phyloP scores from a whole-genome alignment of 768 basidiomycete genomes.

The Pleurotus tuoliensis region DNA sequence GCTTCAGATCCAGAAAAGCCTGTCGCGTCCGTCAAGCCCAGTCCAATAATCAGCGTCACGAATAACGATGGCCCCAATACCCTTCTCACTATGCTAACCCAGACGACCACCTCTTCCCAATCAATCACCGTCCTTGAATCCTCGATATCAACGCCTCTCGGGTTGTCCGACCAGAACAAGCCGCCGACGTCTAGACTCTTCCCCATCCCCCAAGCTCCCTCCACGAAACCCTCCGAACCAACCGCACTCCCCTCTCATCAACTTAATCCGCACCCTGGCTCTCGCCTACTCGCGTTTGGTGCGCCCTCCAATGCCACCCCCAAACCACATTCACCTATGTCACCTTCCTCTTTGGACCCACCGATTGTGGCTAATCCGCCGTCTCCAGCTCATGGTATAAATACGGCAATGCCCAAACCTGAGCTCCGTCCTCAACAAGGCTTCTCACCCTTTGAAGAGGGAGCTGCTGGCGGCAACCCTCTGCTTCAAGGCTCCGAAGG shows the following conservation, averaged over 20 bases:
- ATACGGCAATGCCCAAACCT: slow-evolving; percentile 18
- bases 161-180: background rate
- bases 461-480: slow-evolving; percentile 21
- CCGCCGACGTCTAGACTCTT: slow-evolving; percentile 7
- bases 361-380: slow-evolving; percentile 7
- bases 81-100: slow-evolving; percentile 5
- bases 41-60: slow-evolving; percentile 9
- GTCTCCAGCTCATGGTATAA: slow-evolving; percentile 15
- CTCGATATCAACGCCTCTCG: background rate
- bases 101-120: background rate
- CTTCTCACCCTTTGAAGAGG: slow-evolving; percentile 61
- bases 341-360: background rate
- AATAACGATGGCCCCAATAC: slow-evolving; percentile 1
- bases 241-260: slow-evolving; percentile 19
- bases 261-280: slow-evolving; percentile 48
- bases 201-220: slow-evolving; percentile 2
- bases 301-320: slow-evolving; percentile 21
- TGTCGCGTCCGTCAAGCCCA: background rate
- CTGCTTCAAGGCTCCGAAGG: slow-evolving; percentile 21
- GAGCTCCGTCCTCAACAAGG: slow-evolving; percentile 30
- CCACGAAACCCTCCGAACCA: slow-evolving; percentile 8
- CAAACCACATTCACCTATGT: slow-evolving; percentile 2
- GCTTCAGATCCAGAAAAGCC: background rate
- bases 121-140: slow-evolving; percentile 1
- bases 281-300: slow-evolving; percentile 45